Conservation (phyloP, 1,284 basidiomycete genomes). For the Afroboletus lepidellus region DNA sequence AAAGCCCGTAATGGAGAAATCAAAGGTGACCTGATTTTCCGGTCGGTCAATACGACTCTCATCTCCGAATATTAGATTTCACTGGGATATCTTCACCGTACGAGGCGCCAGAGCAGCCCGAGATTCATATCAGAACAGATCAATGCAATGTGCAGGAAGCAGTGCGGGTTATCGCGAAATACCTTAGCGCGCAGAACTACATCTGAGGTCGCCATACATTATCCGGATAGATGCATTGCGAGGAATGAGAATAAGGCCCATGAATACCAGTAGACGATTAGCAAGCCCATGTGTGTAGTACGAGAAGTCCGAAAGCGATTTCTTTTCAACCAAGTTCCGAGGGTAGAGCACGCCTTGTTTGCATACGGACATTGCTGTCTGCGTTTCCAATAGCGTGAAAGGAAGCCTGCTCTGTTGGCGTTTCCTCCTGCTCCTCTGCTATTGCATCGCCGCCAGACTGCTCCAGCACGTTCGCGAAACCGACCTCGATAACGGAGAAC, state of each 20-base stretch:
- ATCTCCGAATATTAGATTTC: constrained; percentile 65
- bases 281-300: constrained; percentile 12
- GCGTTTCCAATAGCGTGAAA: constrained; percentile 15
- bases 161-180: constrained; percentile 80
- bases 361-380: constrained; percentile 13
- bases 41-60: constrained; percentile 1
- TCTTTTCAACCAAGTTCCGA: constrained; percentile 20
- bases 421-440: constrained; percentile 57
- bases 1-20: constrained; percentile 96
- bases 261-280: constrained; percentile 24
- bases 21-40: constrained; percentile 61
- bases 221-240: constrained; percentile 17
- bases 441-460: constrained; percentile 46
- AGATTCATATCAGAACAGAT: constrained; percentile 92
- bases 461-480: constrained; percentile 66
- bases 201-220: constrained; percentile 38
- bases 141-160: constrained; percentile 78
- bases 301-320: not conserved
- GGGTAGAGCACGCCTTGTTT: constrained; percentile 9
- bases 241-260: constrained; percentile 12
- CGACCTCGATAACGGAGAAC: constrained; percentile 75
- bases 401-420: constrained; percentile 21
- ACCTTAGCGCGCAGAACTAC: constrained; percentile 67
- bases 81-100: constrained; percentile 98
- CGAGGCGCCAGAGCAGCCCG: constrained; percentile 83